A percentile compares a stretch with the other conserved stretches of the same genome.
phyloP scores from a whole-genome alignment of 192 early-diverging fungal genomes.

The Coemansia sp. region DNA sequence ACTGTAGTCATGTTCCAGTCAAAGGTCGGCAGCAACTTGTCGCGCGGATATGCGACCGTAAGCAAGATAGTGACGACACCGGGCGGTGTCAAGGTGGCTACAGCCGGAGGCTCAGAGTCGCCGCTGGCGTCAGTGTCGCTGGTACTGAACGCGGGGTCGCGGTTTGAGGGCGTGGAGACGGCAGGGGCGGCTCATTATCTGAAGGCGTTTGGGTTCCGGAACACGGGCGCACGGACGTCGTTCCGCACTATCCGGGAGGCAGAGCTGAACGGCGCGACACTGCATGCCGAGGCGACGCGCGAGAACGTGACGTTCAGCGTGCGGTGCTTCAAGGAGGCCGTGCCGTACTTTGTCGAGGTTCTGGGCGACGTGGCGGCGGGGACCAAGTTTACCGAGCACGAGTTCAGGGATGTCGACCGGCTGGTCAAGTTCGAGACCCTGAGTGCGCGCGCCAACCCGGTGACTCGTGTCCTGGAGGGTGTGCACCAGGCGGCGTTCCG shows the following conservation, averaged over 20 bases:
- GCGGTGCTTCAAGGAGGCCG: conserved; percentile 84
- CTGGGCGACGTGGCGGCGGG: conserved; percentile 74
- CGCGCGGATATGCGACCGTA: conserved; percentile 43
- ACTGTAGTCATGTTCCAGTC: too few species aligned
- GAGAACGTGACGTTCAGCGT: conserved; percentile 83
- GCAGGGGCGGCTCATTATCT: conserved; percentile 84
- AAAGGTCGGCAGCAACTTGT: too few species aligned
- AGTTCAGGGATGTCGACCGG: conserved; percentile 69
- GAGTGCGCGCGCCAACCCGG: conserved; percentile 58
- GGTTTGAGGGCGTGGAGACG: conserved; percentile 68
- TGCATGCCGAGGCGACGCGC: conserved; percentile 73
- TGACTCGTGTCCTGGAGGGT: conserved; percentile 64
- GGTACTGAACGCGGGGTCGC: conserved; percentile 81
- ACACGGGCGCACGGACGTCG: conserved; percentile 73
- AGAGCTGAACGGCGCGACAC: conserved; percentile 81
- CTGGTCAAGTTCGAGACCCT: conserved; percentile 61
- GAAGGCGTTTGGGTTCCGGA: conserved; percentile 86
- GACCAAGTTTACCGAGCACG: conserved; percentile 76
- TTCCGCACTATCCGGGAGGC: conserved; percentile 85
- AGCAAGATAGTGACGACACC: conserved; percentile 21
- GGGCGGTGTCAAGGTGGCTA: conserved; percentile 47
- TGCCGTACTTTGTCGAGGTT: conserved; percentile 76
- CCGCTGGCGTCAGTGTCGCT: conserved; percentile 69
- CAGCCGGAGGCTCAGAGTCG: conserved; percentile 1
- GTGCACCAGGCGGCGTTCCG: conserved; percentile 91